Base-by-base conservation (phyloP, 2,329 filamentous ascomycete species). In the Pseudogymnoascus sp. region DNA sequence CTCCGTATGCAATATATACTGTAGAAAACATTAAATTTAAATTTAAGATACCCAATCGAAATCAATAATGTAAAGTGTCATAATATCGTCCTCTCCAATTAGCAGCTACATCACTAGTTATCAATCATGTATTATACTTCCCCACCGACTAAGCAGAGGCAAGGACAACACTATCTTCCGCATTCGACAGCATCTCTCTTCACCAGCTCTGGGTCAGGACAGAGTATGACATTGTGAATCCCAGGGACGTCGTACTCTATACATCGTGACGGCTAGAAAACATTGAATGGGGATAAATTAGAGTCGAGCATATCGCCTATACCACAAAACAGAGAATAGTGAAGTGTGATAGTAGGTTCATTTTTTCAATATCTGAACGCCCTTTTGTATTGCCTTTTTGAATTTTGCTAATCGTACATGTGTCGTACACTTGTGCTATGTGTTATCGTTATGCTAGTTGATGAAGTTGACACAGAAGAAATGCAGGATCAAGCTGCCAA, bases 381-480 rank as follows among this genome's bases (percentile, higher is more conserved):
- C 45, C 3, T 30, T 30, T 57, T 57, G 28, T 37, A 33, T 26
- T 38, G 35, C 45, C 3, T 30, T 30, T 57, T 57, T 15, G 38
- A 33, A 18, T 38, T 57, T 26, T 34, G 55, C 55, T 57, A 57
- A 38, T 57, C 34, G 26, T 57, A 57, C 55, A 57, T 38, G 33
- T 57, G 30, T 37, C 55, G 18, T 56, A 58, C 59, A 41, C 55
- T 23, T 38, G 60, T 60, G 28, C 33, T 60, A 26, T 38, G 57
- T 62, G 57, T 19, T 52, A 34, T 55, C 59, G 37, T 30, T 61
- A 64, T 63, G 63, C 58, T 80, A 99, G 82, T 99, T 99, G 79
- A 99, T 97, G 75, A 99, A 99, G 82, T 99, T 99, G 73, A 97
- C 85, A 76, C 92, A 96, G 81, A 99, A 99, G 78, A 97, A 96